Evolutionary conservation across 495 filamentous ascomycete species (phyloP).

Genomic region (Neurospora sp.): DNA sequence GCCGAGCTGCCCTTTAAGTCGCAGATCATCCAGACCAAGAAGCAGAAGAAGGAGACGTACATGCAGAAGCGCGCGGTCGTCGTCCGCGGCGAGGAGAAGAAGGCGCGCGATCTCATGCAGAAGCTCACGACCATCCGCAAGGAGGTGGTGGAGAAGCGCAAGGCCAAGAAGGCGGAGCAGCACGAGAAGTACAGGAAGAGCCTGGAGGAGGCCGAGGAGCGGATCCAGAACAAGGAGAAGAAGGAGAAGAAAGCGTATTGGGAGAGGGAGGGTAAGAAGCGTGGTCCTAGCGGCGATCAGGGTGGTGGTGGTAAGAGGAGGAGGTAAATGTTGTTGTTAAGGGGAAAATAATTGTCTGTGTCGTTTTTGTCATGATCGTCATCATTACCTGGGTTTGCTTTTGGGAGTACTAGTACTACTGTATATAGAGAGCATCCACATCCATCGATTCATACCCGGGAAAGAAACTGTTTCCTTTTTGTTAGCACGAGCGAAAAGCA

Average conservation of each 20-base stretch:
- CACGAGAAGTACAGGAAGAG: constrained; percentile 67
- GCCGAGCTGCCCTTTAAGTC: constrained; percentile 85
- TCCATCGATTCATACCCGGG: background rate
- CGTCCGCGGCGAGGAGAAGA: constrained; percentile 67
- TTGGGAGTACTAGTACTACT: background rate
- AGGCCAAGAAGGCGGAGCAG: constrained; percentile 76
- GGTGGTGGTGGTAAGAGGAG: constrained; percentile 66
- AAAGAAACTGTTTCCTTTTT: background rate
- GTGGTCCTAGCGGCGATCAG: constrained; percentile 52
- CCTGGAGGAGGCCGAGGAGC: constrained; percentile 69
- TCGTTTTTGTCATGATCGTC: background rate
- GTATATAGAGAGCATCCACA: background rate
- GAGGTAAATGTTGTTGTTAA: constrained; percentile 12
- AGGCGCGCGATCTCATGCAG: constrained; percentile 82
- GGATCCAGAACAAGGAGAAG: constrained; percentile 73
- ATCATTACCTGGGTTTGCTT: background rate
- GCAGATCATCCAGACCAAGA: constrained; percentile 74
- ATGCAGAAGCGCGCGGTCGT: constrained; percentile 91
- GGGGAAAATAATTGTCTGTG: background rate
- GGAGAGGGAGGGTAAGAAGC: constrained; percentile 90
- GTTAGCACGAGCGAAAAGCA: background rate
- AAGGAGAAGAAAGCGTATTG: constrained; percentile 88
- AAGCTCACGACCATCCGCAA: constrained; percentile 86
- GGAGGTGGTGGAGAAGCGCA: constrained; percentile 75
- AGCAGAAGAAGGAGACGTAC: constrained; percentile 75